phyloP scores from a whole-genome alignment of 495 filamentous ascomycete genomes.

The Penicillium dipodomyicola region DNA sequence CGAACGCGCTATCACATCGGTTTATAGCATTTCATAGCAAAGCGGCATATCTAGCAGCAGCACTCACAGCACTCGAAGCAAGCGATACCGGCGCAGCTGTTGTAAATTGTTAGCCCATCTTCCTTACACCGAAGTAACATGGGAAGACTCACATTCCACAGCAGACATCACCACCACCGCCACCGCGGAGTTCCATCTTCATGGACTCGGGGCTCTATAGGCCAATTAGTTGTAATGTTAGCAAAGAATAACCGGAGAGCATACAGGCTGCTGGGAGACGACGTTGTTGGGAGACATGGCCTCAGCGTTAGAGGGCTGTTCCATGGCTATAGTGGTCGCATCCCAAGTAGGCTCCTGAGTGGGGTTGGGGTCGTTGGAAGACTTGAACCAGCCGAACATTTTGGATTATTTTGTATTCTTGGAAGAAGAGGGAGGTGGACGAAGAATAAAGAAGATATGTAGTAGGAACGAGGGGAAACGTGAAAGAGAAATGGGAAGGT shows the following conservation, averaged over 20 bases:
- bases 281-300: slow-evolving; percentile 4
- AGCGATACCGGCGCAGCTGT: slow-evolving; percentile 10
- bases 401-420: neutral
- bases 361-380: slow-evolving; percentile 7
- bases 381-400: slow-evolving; percentile 14
- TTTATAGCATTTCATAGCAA: neutral
- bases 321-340: slow-evolving; percentile 8
- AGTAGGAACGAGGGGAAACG: neutral
- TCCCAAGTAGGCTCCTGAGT: slow-evolving; percentile 8
- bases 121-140: neutral
- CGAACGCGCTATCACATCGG: neutral
- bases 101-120: neutral
- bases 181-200: slow-evolving; percentile 14
- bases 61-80: slow-evolving; percentile 15
- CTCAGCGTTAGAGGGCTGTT: slow-evolving; percentile 5
- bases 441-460: neutral
- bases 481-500: slow-evolving; percentile 1
- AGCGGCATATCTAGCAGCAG: slow-evolving; percentile 7
- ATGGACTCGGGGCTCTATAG: slow-evolving; percentile 1
- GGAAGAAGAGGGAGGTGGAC: neutral
- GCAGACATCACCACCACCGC: slow-evolving; percentile 12
- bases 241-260: neutral
- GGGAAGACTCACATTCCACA: slow-evolving; percentile 9
- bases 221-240: neutral
- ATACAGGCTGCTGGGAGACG: slow-evolving; percentile 10